These are phyloP conservation scores for Pestalotiopsis sp. DNA, from an alignment of 2,329 filamentous ascomycete species.

Conservation along the genomic window DNA sequence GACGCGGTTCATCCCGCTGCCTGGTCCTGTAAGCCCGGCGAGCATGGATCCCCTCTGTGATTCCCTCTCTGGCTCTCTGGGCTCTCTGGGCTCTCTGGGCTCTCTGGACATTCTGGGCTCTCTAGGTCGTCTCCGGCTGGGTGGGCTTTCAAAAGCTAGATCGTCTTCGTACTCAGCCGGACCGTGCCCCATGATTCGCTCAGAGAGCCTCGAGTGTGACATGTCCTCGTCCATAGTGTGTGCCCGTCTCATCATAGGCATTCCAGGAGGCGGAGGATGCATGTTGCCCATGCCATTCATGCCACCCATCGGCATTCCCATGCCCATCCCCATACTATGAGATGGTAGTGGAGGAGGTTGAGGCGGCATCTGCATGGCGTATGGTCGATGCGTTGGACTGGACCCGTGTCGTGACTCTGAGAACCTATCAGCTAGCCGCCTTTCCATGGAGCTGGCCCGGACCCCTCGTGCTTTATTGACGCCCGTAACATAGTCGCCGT, in stretches of 20 bases:
- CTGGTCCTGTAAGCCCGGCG: slow-evolving; percentile 30
- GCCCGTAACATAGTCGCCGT: slow-evolving; percentile 43
- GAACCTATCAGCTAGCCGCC: slow-evolving; percentile 51
- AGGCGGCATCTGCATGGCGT: slow-evolving; percentile 25
- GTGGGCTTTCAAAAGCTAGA: slow-evolving; percentile 20
- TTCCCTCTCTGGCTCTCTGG: background rate
- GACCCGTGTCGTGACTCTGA: slow-evolving; percentile 39
- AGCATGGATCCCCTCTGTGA: slow-evolving; percentile 28
- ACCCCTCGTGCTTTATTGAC: slow-evolving; percentile 43
- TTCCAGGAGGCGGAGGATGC: slow-evolving; percentile 24
- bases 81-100: slow-evolving; percentile 21
- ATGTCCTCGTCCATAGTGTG: slow-evolving; percentile 43
- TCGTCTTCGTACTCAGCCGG: slow-evolving; percentile 27
- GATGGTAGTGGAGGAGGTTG: slow-evolving; percentile 20
- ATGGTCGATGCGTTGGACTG: slow-evolving; percentile 24
- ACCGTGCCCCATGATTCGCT: slow-evolving; percentile 26
- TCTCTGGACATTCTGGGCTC: slow-evolving; percentile 20
- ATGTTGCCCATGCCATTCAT: slow-evolving; percentile 23
- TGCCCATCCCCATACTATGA: slow-evolving; percentile 16
- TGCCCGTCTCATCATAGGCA: slow-evolving; percentile 32
- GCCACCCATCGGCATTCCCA: background rate
- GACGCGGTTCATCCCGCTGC: slow-evolving; percentile 31
- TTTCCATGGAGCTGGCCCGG: slow-evolving; percentile 45
- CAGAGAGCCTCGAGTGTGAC: slow-evolving; percentile 29
- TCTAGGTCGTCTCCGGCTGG: slow-evolving; percentile 22